Evolutionary conservation across 148 eudicot species (phyloP).

Genomic region (Amaranthus hypochondriacus): DNA sequence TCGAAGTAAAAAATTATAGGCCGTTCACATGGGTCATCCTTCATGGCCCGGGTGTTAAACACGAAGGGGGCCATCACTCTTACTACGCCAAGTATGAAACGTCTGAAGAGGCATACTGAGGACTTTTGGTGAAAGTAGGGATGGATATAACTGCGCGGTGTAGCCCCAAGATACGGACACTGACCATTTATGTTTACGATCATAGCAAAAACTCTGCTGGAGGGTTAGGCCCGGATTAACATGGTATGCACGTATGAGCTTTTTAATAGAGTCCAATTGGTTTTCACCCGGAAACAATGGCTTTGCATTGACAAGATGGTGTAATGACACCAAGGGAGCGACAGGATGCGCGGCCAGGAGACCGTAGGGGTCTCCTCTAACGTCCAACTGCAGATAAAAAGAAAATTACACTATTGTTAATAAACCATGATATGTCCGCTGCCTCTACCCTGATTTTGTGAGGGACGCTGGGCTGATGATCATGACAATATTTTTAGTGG

Average conservation of each 20-base stretch:
- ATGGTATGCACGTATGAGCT: slow-evolving; percentile 45
- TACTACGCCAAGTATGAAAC: slow-evolving; percentile 76
- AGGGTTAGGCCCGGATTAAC: slow-evolving; percentile 54
- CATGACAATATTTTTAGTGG: too few relatives aligned
- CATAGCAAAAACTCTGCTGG: slow-evolving; percentile 78
- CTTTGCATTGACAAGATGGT: slow-evolving; percentile 71
- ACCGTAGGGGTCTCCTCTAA: slow-evolving; percentile 80
- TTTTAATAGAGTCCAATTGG: slow-evolving; percentile 45
- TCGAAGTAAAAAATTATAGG: slow-evolving; percentile 59
- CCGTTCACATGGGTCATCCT: slow-evolving; percentile 43
- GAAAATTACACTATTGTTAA: background rate
- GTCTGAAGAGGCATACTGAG: slow-evolving; percentile 60
- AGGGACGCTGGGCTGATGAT: too few relatives aligned
- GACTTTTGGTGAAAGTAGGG: slow-evolving; percentile 41
- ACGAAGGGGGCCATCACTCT: slow-evolving; percentile 72
- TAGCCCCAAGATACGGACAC: slow-evolving; percentile 91
- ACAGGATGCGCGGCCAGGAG: slow-evolving; percentile 80
- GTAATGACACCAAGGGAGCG: slow-evolving; percentile 79
- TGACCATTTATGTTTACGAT: slow-evolving; percentile 60
- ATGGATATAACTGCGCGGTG: slow-evolving; percentile 68
- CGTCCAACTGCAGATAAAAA: slow-evolving; percentile 52
- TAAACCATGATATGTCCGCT: background rate
- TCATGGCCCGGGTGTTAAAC: slow-evolving; percentile 69
- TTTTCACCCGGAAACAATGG: slow-evolving; percentile 61
- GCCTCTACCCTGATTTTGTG: too few relatives aligned